Base-by-base conservation (phyloP, 768 basidiomycete genomes). In the Agrocybe chaxingu region DNA sequence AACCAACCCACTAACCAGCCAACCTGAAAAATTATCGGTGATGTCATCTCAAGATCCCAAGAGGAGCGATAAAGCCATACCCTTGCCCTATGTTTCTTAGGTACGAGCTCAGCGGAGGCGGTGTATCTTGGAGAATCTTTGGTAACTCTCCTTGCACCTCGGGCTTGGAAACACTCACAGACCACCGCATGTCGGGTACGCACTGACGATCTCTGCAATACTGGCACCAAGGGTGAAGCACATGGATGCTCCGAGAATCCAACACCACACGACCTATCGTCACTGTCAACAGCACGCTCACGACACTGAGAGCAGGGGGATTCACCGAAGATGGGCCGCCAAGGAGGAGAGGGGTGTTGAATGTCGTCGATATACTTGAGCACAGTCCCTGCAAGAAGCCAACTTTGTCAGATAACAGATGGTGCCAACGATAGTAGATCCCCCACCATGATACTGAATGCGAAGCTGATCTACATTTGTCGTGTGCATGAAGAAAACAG, bases 1-100 rank as follows among this genome's bases (percentile, higher is more conserved):
- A 92, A 75, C 88, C 88, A 90, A 43, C 88, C 88, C 12, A 89
- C 87, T 8, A 87, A 67, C 86, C 86, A 89, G 29, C 86, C 87
- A 33, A 88, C 75, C 80, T 83, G 40, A 37, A 45, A 16, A 10
- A 47, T 9, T 10, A 18, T 35, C 7, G 47, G 44, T 35, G 51
- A 55, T 13, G 42, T 52, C 36, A 54, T 50, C 36, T n/a, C 24
- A 31, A 44, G 24, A 34, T 29, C 8, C 9, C 13, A 37, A 38
- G 42, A 30, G 4, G 42, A 24, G 24, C 24, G 24, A 34, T 34
- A 44, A 42, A 33, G 33, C 59, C 68, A 31, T 59, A 84, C 87
- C 62, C 71, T 79, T 35, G 87, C 81, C 45, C 87, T 80, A 59
- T 87, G 76, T 49, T 65, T 76, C 55, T 71, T 76, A 0, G 87